Percentiles rank a stretch among this genome's conserved stretches.
Evolutionary conservation across 192 early-diverging fungal species (phyloP).

Genomic region (Neocallimastix lanati): DNA sequence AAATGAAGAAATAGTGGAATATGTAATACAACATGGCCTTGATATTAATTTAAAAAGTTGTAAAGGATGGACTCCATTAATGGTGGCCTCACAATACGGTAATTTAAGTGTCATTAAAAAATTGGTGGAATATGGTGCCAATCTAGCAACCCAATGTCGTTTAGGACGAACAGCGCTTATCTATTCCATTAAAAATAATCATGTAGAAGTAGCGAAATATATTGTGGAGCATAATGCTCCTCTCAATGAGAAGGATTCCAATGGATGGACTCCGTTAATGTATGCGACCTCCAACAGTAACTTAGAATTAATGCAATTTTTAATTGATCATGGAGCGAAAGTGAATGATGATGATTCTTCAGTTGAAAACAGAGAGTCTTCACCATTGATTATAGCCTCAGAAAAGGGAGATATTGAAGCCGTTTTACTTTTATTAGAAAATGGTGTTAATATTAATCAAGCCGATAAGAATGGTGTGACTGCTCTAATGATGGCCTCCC

Average conservation of each 20-base stretch:
- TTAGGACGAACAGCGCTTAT: background rate
- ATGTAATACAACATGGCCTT: background rate
- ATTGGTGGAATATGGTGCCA: background rate
- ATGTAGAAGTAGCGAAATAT: background rate
- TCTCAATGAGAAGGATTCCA: background rate
- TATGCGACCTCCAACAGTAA: background rate
- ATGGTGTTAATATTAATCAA: background rate
- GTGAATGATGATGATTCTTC: no score
- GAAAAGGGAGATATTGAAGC: background rate
- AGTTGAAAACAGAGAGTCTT: no score
- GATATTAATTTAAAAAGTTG: background rate
- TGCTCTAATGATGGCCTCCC: background rate
- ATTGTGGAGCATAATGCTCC: background rate
- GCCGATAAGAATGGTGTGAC: background rate
- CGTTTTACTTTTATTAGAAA: background rate
- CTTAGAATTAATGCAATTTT: background rate
- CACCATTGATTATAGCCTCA: background rate
- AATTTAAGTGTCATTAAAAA: background rate
- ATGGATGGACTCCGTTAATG: background rate
- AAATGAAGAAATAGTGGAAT: background rate
- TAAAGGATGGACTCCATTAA: background rate
- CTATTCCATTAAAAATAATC: background rate
- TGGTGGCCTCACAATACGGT: background rate
- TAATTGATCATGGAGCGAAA: background rate
- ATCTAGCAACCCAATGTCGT: background rate